Conservation (phyloP, 2,329 filamentous ascomycete species). For the Botrytis fabae region DNA sequence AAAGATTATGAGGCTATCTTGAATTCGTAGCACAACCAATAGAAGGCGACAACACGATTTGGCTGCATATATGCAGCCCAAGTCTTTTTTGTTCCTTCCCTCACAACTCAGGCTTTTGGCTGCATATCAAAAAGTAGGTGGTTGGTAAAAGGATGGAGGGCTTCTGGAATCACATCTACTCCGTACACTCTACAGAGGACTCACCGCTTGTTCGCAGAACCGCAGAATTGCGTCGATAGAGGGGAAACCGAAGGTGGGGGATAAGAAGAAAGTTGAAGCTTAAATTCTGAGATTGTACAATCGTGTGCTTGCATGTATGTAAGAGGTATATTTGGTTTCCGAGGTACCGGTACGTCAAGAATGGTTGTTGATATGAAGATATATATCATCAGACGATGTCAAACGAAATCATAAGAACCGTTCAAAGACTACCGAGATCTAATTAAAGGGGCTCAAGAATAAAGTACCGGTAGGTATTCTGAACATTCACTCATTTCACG, state of each 20-base stretch:
- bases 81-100: not conserved
- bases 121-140: conserved; percentile 6
- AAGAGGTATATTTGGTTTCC: not conserved
- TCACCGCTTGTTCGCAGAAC: conserved; percentile 23
- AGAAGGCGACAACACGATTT: not conserved
- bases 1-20: conserved; percentile 21
- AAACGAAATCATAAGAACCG: not conserved
- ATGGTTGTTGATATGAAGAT: conserved; percentile 1
- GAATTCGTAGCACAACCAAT: conserved; percentile 10
- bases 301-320: not conserved
- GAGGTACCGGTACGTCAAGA: not conserved
- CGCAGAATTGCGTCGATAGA: conserved; percentile 5
- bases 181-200: not conserved
- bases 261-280: conserved; percentile 11
- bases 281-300: not conserved
- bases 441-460: conserved; percentile 11
- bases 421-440: conserved; percentile 15
- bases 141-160: conserved; percentile 1
- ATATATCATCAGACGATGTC: not conserved
- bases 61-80: conserved; percentile 17
- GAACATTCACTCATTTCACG: not conserved
- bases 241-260: conserved; percentile 3
- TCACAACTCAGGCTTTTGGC: not conserved
- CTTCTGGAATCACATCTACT: conserved; percentile 10
- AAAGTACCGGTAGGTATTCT: not conserved